Conservation (phyloP, 768 basidiomycete species). For the Termitomyces titanicus region DNA sequence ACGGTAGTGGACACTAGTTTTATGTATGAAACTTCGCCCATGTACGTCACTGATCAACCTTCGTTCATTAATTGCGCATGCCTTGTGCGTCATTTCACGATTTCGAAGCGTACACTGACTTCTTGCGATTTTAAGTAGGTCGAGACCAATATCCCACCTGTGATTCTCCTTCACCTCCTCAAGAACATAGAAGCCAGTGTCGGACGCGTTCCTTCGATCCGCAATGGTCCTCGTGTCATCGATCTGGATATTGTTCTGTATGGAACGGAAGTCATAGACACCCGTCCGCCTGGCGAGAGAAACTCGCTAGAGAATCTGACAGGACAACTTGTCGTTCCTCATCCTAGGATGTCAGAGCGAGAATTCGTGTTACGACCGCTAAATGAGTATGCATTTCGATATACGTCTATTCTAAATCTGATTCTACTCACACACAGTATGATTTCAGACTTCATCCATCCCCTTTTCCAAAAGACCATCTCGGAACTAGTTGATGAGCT, state of each 20-base stretch:
- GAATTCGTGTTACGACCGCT: slow-evolving; percentile 92
- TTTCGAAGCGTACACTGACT: background rate
- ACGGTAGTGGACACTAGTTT: slow-evolving; percentile 76
- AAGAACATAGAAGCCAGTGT: slow-evolving; percentile 73
- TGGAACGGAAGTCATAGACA: slow-evolving; percentile 57
- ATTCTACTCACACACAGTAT: slow-evolving; percentile 47
- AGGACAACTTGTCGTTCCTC: slow-evolving; percentile 80
- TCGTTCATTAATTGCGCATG: slow-evolving; percentile 90
- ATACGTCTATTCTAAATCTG: background rate
- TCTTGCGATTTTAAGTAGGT: slow-evolving; percentile 47
- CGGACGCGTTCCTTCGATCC: slow-evolving; percentile 74
- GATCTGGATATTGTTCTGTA: slow-evolving; percentile 89
- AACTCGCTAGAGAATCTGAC: slow-evolving; percentile 47
- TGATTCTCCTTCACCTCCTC: slow-evolving; percentile 52
- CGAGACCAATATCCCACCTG: slow-evolving; percentile 65
- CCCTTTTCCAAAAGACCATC: slow-evolving; percentile 46
- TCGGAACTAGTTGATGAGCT: slow-evolving; percentile 41
- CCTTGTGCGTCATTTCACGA: slow-evolving; percentile 50
- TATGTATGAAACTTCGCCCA: slow-evolving; percentile 89
- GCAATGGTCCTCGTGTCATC: slow-evolving; percentile 85
- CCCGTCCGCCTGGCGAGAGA: slow-evolving; percentile 38
- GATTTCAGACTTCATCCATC: slow-evolving; percentile 73
- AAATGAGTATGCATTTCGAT: slow-evolving; percentile 64
- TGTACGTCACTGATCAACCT: slow-evolving; percentile 94
- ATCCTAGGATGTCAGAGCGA: slow-evolving; percentile 74